phyloP scores from a whole-genome alignment of 805 yeast species.

The Lachancea meyersii region DNA sequence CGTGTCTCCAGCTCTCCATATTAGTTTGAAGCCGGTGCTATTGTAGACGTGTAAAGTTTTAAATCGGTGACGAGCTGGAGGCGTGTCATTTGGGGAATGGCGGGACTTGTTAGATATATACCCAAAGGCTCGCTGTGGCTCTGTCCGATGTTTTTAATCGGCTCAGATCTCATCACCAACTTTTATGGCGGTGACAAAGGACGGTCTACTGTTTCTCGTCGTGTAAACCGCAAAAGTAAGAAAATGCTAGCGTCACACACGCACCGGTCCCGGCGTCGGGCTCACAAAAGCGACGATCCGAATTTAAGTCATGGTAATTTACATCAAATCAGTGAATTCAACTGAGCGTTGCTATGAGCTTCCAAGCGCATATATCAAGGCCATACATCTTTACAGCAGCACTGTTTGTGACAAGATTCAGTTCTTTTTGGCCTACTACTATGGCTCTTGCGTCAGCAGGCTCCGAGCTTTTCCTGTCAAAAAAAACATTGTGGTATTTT shows the following conservation, averaged over 20 bases:
- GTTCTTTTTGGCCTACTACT: too few relatives aligned
- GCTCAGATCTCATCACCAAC: constrained; percentile 14
- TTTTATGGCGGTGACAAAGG: constrained; percentile 9
- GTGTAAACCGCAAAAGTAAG: constrained; percentile 5
- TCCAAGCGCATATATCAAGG: too few relatives aligned
- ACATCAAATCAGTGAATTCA: constrained; percentile 1
- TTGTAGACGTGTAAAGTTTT: not conserved
- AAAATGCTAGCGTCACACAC: not conserved
- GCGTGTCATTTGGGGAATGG: not conserved
- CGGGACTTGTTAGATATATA: constrained; percentile 10
- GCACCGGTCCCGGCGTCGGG: not conserved
- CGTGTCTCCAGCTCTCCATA: not conserved
- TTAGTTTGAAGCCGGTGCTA: not conserved
- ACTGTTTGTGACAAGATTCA: too few relatives aligned
- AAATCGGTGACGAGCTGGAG: not conserved
- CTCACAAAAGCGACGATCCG: too few relatives aligned
- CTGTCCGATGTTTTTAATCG: constrained; percentile 18
- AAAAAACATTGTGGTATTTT: too few relatives aligned
- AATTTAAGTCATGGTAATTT: not conserved
- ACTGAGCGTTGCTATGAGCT: not conserved
- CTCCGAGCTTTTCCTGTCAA: too few relatives aligned
- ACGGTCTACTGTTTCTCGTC: not conserved
- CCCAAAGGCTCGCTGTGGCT: constrained; percentile 17
- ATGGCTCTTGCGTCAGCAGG: too few relatives aligned
- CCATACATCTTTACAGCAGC: too few relatives aligned